phyloP scores from a whole-genome alignment of 2,329 filamentous ascomycete genomes.

The Fusarium beomiforme region DNA sequence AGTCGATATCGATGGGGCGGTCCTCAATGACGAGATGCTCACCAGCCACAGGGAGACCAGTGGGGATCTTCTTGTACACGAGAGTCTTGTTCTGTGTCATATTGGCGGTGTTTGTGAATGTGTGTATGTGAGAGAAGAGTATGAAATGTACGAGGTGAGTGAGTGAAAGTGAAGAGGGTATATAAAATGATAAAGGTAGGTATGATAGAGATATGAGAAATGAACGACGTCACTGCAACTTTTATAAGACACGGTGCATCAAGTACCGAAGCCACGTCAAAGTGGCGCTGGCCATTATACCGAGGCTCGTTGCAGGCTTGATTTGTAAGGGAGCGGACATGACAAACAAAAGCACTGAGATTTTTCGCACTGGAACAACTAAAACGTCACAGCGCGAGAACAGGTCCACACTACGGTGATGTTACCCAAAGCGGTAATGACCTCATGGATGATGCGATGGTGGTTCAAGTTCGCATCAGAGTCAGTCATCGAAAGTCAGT shows the following conservation, averaged over 20 bases:
- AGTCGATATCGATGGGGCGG: constrained; percentile 71
- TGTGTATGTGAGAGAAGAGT: not conserved
- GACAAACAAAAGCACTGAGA: constrained; percentile 6
- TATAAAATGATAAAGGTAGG: not conserved
- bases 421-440: constrained; percentile 32
- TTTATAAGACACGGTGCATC: constrained; percentile 8
- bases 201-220: not conserved
- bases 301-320: constrained; percentile 17
- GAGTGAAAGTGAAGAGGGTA: not conserved
- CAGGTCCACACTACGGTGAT: constrained; percentile 29
- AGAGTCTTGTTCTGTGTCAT: constrained; percentile 74
- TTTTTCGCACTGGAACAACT: not conserved
- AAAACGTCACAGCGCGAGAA: constrained; percentile 24
- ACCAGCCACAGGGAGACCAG: constrained; percentile 73
- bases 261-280: constrained; percentile 9
- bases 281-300: constrained; percentile 11
- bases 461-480: not conserved
- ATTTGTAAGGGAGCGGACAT: constrained; percentile 20
- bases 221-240: constrained; percentile 19
- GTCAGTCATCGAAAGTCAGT: not conserved
- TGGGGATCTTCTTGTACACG: constrained; percentile 76
- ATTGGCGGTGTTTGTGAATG: constrained; percentile 1
- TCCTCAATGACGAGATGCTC: constrained; percentile 76
- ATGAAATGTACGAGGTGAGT: not conserved
- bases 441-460: not conserved